Evolutionary conservation across 1,284 basidiomycete genomes (phyloP).

Genomic region (Laetiporus sulphureus): DNA sequence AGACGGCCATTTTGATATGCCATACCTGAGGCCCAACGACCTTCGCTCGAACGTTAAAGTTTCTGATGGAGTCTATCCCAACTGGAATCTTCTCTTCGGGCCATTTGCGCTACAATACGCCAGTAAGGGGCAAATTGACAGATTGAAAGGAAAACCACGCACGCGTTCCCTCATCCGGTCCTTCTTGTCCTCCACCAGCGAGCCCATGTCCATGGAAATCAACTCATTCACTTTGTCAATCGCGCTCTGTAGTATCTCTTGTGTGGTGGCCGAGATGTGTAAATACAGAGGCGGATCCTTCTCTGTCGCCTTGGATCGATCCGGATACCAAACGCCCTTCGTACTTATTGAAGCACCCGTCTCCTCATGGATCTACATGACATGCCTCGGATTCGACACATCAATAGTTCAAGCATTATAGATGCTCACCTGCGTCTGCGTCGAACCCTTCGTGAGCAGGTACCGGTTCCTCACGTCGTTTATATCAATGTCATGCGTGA

Average conservation of each 20-base stretch:
- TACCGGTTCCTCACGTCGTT: constrained; percentile 97
- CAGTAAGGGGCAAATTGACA: not conserved
- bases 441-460: constrained; percentile 89
- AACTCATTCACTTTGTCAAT: constrained; percentile 83
- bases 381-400: not conserved
- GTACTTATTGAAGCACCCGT: constrained; percentile 89
- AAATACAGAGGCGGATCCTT: constrained; percentile 93
- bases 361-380: constrained; percentile 73
- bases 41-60: constrained; percentile 97
- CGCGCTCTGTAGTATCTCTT: constrained; percentile 76
- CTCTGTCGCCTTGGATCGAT: constrained; percentile 82
- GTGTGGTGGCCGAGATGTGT: constrained; percentile 82
- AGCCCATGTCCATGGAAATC: constrained; percentile 80
- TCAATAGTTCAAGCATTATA: not conserved
- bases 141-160: constrained; percentile 1
- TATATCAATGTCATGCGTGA: constrained; percentile 90
- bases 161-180: constrained; percentile 40
- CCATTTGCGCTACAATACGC: constrained; percentile 80
- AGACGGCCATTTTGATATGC: constrained; percentile 10
- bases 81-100: constrained; percentile 91
- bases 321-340: constrained; percentile 93
- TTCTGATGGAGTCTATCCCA: constrained; percentile 83
- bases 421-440: constrained; percentile 76
- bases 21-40: constrained; percentile 89
- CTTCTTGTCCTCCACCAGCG: constrained; percentile 82